A percentile compares a stretch with the other conserved stretches of the same genome.
Evolutionary conservation across 805 yeast species (phyloP).

Genomic region (Jamesozyma spencerorum): DNA sequence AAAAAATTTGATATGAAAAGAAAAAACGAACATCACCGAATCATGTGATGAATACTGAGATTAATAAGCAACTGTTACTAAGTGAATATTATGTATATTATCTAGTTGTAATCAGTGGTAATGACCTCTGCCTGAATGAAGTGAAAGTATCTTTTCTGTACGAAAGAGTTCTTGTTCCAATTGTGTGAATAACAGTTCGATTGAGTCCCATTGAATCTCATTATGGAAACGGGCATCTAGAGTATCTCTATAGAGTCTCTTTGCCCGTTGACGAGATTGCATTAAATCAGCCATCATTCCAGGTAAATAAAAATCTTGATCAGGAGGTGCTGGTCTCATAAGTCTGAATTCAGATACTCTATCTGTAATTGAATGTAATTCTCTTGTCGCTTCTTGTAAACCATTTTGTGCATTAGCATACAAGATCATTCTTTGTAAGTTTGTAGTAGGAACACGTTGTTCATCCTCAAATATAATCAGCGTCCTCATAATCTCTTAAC

Average conservation of each 20-base stretch:
- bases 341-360: conserved; percentile 5
- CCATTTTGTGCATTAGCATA: conserved; percentile 3
- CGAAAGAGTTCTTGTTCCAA: conserved; percentile 11
- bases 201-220: conserved; percentile 8
- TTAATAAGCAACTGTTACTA: too few relatives aligned
- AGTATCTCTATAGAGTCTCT: conserved; percentile 13
- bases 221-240: conserved; percentile 7
- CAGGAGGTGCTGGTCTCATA: conserved; percentile 3
- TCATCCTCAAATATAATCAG: too few relatives aligned
- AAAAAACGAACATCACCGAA: too few relatives aligned
- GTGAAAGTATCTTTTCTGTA: conserved; percentile 11
- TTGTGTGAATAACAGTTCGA: conserved; percentile 9
- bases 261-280: conserved; percentile 16
- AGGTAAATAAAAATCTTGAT: conserved; percentile 6
- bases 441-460: too few relatives aligned
- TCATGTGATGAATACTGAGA: too few relatives aligned
- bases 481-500: too few relatives aligned
- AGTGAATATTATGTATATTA: too few relatives aligned
- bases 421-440: not conserved
- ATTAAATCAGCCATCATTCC: conserved; percentile 10
- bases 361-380: conserved; percentile 13
- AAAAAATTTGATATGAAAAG: too few relatives aligned
- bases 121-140: conserved; percentile 15
- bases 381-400: conserved; percentile 8
- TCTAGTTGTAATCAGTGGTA: conserved; percentile 6